Evolutionary conservation across 176 grass and related monocot species (phyloP), one percentile per base, ranked within the genome.

Genomic region (Aegilops bicornis): DNA sequence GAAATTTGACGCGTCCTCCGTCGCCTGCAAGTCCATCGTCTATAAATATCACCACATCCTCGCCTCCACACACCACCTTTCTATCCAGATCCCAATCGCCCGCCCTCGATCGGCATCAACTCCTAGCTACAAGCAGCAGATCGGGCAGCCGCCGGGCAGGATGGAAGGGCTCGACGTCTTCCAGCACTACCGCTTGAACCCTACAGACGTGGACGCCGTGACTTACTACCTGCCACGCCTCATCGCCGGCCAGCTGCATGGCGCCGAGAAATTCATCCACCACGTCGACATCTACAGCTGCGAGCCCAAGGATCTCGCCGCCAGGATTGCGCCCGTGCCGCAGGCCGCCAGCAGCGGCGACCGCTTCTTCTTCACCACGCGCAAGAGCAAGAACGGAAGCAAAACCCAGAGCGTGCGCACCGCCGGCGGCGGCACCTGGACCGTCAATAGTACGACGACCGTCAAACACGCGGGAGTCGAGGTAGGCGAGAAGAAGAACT

Each of bases 361-460:
- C 8, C 48, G 79, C 2, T 88, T 82, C 86, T 82, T 87, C 60
- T 81, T 82, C 69, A n/a, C 31, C 1, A 1, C 20, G 0, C 23
- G 39, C 83, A 66, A 4, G 72, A 13, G 6, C 11, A 52, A 72
- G 80, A 70, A 36, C 12, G 60, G 70, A 37, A 73, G 70, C 22
- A 15, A 14, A 22, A 7, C 5, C 68, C 35, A 20, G 33, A 70
- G 8, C 19, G 75, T 3, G 52, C 85, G 85, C 52, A 1, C 1
- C 20, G 77, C 77, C 76, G 84, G 65, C 24, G 23, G 16, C 19
- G 76, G 65, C 13, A 33, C 76, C 7, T 86, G 76, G 50, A 29
- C 4, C 23, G 2, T 17, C 33, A 66, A 86, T 25, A 6, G 0
- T 0, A 33, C 25, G 2, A 16, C 0, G 19, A 20, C 11, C 8